phyloP scores from a whole-genome alignment of 257 asterid genomes.

The Salvia miltiorrhiza region DNA sequence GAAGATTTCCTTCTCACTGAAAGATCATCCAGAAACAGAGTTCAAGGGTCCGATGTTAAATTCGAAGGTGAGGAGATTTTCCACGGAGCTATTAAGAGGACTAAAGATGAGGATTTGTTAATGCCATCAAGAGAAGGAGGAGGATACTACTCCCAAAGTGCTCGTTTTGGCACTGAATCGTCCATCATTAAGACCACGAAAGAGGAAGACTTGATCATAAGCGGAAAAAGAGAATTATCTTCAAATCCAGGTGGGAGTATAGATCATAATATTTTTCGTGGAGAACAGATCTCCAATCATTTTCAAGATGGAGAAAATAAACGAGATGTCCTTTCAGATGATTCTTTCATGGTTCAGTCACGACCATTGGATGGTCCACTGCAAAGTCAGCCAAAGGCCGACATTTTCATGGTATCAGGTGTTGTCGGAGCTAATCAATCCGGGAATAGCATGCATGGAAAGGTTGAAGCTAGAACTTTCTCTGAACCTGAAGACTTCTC shows the following conservation, averaged over 20 bases:
- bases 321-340: slow-evolving; percentile 49
- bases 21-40: slow-evolving; percentile 28
- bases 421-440: slow-evolving; percentile 36
- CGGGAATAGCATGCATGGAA: slow-evolving; percentile 17
- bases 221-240: slow-evolving; percentile 26
- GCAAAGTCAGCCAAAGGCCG: slow-evolving; percentile 38
- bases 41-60: slow-evolving; percentile 6
- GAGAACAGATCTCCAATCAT: slow-evolving; percentile 33
- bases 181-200: slow-evolving; percentile 39
- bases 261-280: slow-evolving; percentile 27
- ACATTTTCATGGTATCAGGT: slow-evolving; percentile 51
- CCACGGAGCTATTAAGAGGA: slow-evolving; percentile 28
- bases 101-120: slow-evolving; percentile 47
- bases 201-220: slow-evolving; percentile 51
- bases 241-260: slow-evolving; percentile 16
- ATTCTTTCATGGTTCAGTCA: slow-evolving; percentile 64
- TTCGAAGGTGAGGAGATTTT: slow-evolving; percentile 37
- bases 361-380: slow-evolving; percentile 26
- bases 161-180: slow-evolving; percentile 37
- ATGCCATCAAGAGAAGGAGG: slow-evolving; percentile 34
- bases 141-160: slow-evolving; percentile 24
- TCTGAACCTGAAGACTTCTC: slow-evolving; percentile 74
- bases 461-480: slow-evolving; percentile 24
- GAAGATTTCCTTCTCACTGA: slow-evolving; percentile 50
- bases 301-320: slow-evolving; percentile 29